Percentiles rank a stretch among this genome's conserved stretches.
Conservation (phyloP, 371 early-diverging fungal species). For the Mucor racemosus region DNA sequence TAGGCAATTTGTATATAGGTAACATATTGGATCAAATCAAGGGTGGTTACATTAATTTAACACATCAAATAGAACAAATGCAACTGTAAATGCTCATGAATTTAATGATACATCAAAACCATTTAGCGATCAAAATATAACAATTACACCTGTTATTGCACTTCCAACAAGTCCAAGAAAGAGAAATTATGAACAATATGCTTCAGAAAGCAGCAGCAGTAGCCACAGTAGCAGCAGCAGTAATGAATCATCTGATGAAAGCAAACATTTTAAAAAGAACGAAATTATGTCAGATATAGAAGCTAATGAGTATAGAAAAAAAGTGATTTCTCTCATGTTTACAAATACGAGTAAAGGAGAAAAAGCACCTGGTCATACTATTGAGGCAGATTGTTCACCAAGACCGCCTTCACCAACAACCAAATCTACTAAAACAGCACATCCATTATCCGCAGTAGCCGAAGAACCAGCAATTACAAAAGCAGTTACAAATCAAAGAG, state of each 20-base stretch:
- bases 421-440: background rate
- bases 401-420: conserved; percentile 5
- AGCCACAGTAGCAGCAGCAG: background rate
- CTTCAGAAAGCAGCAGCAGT: background rate
- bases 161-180: conserved; percentile 43
- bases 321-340: conserved; percentile 53
- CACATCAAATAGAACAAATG: conserved; percentile 38
- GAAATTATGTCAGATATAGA: conserved; percentile 18
- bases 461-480: background rate
- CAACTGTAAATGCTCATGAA: conserved; percentile 55
- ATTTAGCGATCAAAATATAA: conserved; percentile 70
- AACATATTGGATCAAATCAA: background rate
- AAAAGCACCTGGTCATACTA: conserved; percentile 37
- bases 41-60: background rate
- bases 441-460: conserved; percentile 20
- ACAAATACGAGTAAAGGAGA: conserved; percentile 26
- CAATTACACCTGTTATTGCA: conserved; percentile 65
- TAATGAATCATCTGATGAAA: background rate
- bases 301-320: conserved; percentile 36
- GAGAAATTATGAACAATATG: conserved; percentile 14
- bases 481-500: conserved; percentile 11
- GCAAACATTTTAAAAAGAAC: background rate
- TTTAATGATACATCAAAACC: conserved; percentile 29
- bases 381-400: conserved; percentile 49
- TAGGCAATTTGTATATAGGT: conserved; percentile 74